A percentile compares a stretch with the other conserved stretches of the same genome.
Conservation (phyloP, 208 protist genomes). For the Leishmania tropica region DNA sequence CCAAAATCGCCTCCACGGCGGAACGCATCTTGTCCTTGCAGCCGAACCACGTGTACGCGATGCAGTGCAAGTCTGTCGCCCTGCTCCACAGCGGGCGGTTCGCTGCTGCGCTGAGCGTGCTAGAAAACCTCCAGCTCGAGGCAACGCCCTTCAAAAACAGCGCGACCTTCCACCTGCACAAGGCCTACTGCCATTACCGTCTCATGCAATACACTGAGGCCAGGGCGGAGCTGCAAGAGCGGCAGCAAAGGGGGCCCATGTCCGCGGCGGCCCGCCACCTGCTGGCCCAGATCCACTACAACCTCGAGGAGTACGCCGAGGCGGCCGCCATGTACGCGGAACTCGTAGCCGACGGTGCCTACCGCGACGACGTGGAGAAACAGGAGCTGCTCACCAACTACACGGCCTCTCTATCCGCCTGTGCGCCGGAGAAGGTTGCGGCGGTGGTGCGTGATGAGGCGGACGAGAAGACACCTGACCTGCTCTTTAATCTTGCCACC, state of each 20-base stretch:
- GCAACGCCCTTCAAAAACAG: constrained; percentile 4
- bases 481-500: constrained; percentile 81
- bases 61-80: constrained; percentile 73
- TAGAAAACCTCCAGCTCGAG: constrained; percentile 47
- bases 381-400: constrained; percentile 80
- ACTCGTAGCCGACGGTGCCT: constrained; percentile 48
- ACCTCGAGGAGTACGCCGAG: constrained; percentile 73
- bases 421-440: constrained; percentile 48
- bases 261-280: constrained; percentile 67
- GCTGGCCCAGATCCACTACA: constrained; percentile 83
- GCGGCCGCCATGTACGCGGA: constrained; percentile 71
- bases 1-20: constrained; percentile 51
- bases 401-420: constrained; percentile 53
- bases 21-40: constrained; percentile 72
- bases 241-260: constrained; percentile 8
- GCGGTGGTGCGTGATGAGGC: constrained; percentile 40
- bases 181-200: constrained; percentile 81
- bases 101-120: constrained; percentile 53
- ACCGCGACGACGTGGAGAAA: constrained; percentile 75
- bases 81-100: constrained; percentile 69
- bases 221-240: constrained; percentile 32
- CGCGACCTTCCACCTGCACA: constrained; percentile 50
- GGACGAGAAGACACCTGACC: constrained; percentile 69
- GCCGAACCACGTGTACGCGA: constrained; percentile 53
- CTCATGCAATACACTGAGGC: constrained; percentile 65